Evolutionary conservation across 768 basidiomycete species (phyloP), one percentile per base, ranked within the genome.

Genomic region (Calvatia gigantea): DNA sequence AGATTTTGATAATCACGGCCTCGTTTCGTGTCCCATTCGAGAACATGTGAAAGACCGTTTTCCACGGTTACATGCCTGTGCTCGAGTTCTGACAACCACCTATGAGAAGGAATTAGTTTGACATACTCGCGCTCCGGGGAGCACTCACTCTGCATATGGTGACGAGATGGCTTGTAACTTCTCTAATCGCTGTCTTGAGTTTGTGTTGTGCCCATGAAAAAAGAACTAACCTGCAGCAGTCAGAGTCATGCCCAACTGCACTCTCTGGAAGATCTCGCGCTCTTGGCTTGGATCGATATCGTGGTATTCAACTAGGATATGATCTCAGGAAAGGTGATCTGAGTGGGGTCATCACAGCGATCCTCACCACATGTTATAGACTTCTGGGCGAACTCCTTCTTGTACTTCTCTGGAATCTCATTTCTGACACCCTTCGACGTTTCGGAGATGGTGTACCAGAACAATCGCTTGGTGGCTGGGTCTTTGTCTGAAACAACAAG

Each of bases 181-280:
- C 69, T 94, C 91, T 86, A 66, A 11, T 9, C 47, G 38, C 7
- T 35, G 9, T 48, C 38, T 35, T 58, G 44, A 15, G 39, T 17
- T 43, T 21, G 12, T 2, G 11, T 14, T 32, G 1, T n/a, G 17
- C 9, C 14, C 25, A 3, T n/a, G 19, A 29, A 28, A 44, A 25
- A 11, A 19, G 15, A 27, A 11, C 72, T 42, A 62, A 86, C 89
- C 88, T 65, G 89, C 86, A 19, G 84, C 79, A 6, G 86, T 86
- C 44, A 94, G 73, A 14, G 82, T 73, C 72, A 90, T 83, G 51
- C 91, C 91, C 37, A 93, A 68, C 61, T 94, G 91, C 14, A 94
- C 91, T 25, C 91, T 76, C 61, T 89, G 86, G 63, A 90, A 91
- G 19, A 92, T 85, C 51, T 93, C 91, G 46, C 90, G 81, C 67